Conservation (phyloP, 2,329 filamentous ascomycete genomes). For the Penicillium occitanis region DNA sequence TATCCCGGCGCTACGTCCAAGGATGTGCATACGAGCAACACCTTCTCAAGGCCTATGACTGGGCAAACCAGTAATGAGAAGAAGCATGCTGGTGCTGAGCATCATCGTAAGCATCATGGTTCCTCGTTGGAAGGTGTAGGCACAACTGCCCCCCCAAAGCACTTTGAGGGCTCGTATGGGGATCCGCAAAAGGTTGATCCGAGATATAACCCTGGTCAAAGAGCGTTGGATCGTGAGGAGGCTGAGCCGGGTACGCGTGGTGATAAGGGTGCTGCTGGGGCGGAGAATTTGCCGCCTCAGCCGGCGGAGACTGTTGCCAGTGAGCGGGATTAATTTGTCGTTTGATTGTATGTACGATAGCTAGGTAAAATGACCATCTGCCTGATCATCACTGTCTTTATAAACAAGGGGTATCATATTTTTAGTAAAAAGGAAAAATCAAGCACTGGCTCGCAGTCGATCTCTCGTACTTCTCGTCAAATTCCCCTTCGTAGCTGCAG, state of each 20-base stretch:
- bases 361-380: background rate
- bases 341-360: background rate
- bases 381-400: background rate
- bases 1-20: constrained; percentile 54
- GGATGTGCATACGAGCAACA: constrained; percentile 51
- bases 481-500: constrained; percentile 20
- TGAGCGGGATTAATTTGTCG: constrained; percentile 6
- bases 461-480: constrained; percentile 21
- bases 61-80: constrained; percentile 53
- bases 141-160: constrained; percentile 25
- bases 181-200: constrained; percentile 26
- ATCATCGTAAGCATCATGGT: constrained; percentile 43
- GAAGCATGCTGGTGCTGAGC: constrained; percentile 46
- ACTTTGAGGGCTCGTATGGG: constrained; percentile 2
- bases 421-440: background rate
- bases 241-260: constrained; percentile 26
- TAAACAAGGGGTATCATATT: background rate
- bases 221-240: constrained; percentile 33
- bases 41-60: constrained; percentile 53
- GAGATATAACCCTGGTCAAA: constrained; percentile 29
- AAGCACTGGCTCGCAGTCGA: constrained; percentile 19
- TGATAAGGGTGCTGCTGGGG: constrained; percentile 33
- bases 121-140: constrained; percentile 49
- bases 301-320: constrained; percentile 21
- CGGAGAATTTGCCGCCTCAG: constrained; percentile 30